Evolutionary conservation across 495 filamentous ascomycete genomes (phyloP), one percentile per base, ranked within the genome.

Genomic region (Hypomontagnella submonticulosa): DNA sequence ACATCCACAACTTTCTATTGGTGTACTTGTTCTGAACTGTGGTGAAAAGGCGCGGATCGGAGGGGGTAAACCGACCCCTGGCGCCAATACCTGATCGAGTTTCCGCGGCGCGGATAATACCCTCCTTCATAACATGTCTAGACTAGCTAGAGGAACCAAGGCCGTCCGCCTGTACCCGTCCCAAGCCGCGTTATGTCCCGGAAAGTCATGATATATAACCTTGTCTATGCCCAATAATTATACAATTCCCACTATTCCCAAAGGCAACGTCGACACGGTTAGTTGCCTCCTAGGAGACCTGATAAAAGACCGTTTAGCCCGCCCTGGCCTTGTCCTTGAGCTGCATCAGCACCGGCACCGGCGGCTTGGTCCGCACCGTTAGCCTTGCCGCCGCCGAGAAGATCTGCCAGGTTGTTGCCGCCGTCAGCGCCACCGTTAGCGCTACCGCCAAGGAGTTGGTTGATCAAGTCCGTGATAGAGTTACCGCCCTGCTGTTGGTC

Each of bases 61-160:
- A 42, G 19, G 12, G 44, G 23, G 42, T 9, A 33, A 46, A 32
- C 32, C 37, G 57, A 44, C 34, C 51, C 44, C 46, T 37, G 10
- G 32, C 47, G 44, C 63, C 19, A 36, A 19, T 44, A 47, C 33
- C 55, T 32, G 20, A 42, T 6, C 23, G 6, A 13, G 20, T 42
- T 18, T 20, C 36, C 19, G 27, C 32, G 23, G 58, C 53, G 42
- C 33, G 37, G 40, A 51, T 52, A 53, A n/a, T 50, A 67, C 53
- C 57, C 41, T 34, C 27, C 38, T 7, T 58, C 61, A 53, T 66
- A 27, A 59, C 57, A 66, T 57, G 60, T 66, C 66, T 71, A 71
- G 69, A 57, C 69, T 71, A 69, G 69, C 69, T 71, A 71, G 66
- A 66, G 48, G 6, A 38, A 38, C 41, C 30, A 23, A 33, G 30